These are phyloP conservation scores for Guillardia theta DNA, from an alignment of 78 protist genomes.

Conservation along the genomic window DNA sequence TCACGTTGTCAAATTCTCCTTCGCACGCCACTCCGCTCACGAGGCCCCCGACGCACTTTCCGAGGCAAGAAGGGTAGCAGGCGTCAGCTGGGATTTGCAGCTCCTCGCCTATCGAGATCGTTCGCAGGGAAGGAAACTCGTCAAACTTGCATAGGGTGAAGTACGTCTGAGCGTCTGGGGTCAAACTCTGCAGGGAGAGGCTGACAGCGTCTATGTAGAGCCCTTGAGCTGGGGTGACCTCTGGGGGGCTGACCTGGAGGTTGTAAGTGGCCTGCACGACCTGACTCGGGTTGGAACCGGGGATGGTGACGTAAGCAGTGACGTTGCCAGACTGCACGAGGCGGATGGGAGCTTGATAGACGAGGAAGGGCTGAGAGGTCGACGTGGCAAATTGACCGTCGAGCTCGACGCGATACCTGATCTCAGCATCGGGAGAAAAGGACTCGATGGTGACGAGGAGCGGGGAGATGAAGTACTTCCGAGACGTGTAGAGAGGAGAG, in stretches of 20 bases:
- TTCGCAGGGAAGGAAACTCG: background rate
- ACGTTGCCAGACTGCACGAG: no score
- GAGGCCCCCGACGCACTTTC: constrained; percentile 1
- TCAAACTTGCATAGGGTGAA: background rate
- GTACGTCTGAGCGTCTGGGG: background rate
- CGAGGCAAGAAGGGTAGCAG: background rate
- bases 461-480: background rate
- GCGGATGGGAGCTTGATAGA: no score
- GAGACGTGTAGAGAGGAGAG: background rate
- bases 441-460: background rate
- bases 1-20: background rate
- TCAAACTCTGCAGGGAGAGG: background rate
- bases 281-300: no score
- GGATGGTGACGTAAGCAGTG: no score
- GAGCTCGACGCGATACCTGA: no score
- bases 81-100: background rate
- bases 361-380: no score
- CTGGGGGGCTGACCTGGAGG: no score
- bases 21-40: background rate
- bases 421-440: no score
- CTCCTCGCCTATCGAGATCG: background rate
- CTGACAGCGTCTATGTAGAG: no score
- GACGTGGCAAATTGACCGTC: no score
- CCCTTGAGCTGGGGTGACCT: no score
- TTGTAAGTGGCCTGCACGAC: no score